Conservation (phyloP, 352 stramenopile genomes). For the Globisporangium ultimum region DNA sequence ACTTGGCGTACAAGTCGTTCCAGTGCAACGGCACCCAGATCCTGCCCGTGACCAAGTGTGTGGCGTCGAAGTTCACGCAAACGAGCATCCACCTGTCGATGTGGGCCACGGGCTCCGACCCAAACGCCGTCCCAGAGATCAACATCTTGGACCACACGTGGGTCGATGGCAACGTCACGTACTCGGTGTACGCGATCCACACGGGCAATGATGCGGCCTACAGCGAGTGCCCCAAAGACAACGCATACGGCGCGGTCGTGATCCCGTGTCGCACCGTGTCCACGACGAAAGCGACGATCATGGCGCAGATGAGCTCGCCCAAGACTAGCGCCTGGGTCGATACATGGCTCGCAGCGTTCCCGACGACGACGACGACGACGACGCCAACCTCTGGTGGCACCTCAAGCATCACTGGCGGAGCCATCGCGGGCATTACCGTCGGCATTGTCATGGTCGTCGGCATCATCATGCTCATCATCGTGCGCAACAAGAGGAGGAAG, state of each 20-base stretch:
- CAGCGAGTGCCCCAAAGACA: background rate
- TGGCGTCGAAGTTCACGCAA: slow-evolving; percentile 11
- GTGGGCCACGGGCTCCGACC: slow-evolving; percentile 21
- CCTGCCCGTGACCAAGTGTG: slow-evolving; percentile 22
- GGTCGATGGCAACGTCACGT: background rate
- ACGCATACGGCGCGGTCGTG: slow-evolving; percentile 7
- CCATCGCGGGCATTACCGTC: slow-evolving; percentile 6
- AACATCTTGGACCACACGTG: slow-evolving; percentile 6
- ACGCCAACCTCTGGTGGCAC: too few species aligned
- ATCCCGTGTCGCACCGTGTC: slow-evolving; percentile 4
- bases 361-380: too few species aligned
- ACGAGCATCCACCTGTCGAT: slow-evolving; percentile 15
- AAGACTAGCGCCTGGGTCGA: slow-evolving; percentile 12
- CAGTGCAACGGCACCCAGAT: slow-evolving; percentile 23
- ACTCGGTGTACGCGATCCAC: slow-evolving; percentile 12
- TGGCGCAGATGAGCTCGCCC: slow-evolving; percentile 3
- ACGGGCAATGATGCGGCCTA: background rate
- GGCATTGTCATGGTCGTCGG: slow-evolving; percentile 10
- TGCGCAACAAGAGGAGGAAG: background rate
- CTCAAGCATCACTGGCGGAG: slow-evolving; percentile 3
- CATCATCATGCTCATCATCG: slow-evolving; percentile 5
- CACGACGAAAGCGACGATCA: background rate
- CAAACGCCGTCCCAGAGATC: background rate
- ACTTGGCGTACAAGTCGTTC: slow-evolving; percentile 12
- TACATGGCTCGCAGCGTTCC: slow-evolving; percentile 9